These are phyloP conservation scores for Vinca minor DNA, from an alignment of 257 asterid species.

Conservation along the genomic window DNA sequence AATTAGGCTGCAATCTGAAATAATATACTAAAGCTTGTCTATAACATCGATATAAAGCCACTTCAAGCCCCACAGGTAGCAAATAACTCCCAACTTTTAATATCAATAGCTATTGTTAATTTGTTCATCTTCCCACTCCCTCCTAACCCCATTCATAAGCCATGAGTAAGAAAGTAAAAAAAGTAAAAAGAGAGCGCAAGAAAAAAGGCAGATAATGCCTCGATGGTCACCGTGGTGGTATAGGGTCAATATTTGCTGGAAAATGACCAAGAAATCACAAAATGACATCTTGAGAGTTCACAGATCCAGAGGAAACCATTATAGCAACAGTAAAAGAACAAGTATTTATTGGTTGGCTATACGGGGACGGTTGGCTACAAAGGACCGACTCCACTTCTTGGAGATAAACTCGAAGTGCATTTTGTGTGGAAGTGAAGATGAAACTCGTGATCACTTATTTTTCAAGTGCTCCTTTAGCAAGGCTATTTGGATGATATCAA, in stretches of 20 bases:
- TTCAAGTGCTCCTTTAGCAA: no score
- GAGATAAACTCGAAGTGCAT: no score
- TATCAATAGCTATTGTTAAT: neutral
- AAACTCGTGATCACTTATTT: no score
- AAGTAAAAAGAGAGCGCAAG: neutral
- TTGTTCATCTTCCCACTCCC: neutral
- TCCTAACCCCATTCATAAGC: neutral
- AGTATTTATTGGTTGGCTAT: constrained; percentile 5
- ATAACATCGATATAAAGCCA: neutral
- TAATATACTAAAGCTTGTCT: neutral
- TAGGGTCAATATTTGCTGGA: neutral
- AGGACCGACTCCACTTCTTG: no score
- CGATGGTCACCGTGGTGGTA: no score
- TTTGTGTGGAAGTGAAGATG: no score
- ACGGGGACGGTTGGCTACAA: no score
- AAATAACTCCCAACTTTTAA: neutral
- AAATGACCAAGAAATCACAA: neutral
- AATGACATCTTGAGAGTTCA: neutral
- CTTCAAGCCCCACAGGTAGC: neutral
- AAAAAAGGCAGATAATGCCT: neutral
- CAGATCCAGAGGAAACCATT: neutral
- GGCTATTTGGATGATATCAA: no score
- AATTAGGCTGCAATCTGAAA: neutral
- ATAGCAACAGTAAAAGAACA: neutral
- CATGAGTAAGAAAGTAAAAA: no score